Evolutionary conservation across 352 stramenopile species (phyloP).

Genomic region (Pythium grandisporangium): DNA sequence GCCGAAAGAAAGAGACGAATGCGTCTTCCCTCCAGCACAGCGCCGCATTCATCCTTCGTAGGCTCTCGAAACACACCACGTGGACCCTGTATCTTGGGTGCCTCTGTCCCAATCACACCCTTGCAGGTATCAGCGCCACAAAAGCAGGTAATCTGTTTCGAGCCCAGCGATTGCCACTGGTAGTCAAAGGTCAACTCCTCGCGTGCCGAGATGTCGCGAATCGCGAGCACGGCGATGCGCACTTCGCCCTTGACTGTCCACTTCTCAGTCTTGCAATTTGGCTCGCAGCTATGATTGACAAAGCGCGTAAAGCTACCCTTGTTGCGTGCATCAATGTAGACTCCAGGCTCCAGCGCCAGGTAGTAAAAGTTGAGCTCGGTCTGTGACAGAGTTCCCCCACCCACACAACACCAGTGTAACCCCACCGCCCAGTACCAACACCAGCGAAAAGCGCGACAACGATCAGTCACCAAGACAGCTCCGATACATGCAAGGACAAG

Average conservation of each 20-base stretch:
- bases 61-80: conserved; percentile 67
- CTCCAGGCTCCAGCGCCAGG: conserved; percentile 57
- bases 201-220: conserved; percentile 76
- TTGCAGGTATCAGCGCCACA: conserved; percentile 63
- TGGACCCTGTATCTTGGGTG: conserved; percentile 12
- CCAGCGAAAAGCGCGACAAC: no score
- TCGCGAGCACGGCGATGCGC: conserved; percentile 90
- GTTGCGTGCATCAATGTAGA: conserved; percentile 86
- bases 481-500: no score
- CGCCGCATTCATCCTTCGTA: conserved; percentile 32
- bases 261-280: conserved; percentile 95
- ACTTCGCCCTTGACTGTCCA: conserved; percentile 89
- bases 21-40: conserved; percentile 33
- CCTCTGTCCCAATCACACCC: conserved; percentile 61
- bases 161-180: conserved; percentile 88
- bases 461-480: no score
- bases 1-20: conserved; percentile 57
- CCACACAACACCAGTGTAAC: not conserved
- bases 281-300: conserved; percentile 95
- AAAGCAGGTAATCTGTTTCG: conserved; percentile 70
- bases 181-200: conserved; percentile 97
- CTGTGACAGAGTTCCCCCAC: conserved; percentile 10
- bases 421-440: not conserved
- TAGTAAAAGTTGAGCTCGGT: conserved; percentile 87
- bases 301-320: conserved; percentile 93